Evolutionary conservation across 495 filamentous ascomycete genomes (phyloP).

Genomic region (Staphylotrichum longicolle): DNA sequence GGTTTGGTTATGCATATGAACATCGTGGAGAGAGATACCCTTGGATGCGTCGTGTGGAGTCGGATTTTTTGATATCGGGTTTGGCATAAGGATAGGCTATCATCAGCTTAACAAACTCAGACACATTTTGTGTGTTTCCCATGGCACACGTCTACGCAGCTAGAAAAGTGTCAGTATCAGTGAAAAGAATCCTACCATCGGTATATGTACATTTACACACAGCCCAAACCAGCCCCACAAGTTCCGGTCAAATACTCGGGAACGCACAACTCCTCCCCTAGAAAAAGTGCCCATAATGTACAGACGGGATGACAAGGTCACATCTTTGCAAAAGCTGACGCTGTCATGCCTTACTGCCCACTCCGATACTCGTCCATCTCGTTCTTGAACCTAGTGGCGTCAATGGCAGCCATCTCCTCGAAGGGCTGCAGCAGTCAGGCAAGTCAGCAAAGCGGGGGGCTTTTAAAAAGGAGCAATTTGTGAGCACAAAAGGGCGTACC

Average conservation of each 20-base stretch:
- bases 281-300: neutral
- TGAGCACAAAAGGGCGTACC: slow-evolving; percentile 30
- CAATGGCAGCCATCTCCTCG: slow-evolving; percentile 22
- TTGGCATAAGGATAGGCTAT: too few relatives aligned
- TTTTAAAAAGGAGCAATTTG: neutral
- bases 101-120: too few relatives aligned
- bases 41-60: too few relatives aligned
- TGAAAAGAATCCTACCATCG: neutral
- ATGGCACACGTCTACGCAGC: too few relatives aligned
- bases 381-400: slow-evolving; percentile 25
- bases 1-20: too few relatives aligned
- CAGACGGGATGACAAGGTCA: neutral
- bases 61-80: too few relatives aligned
- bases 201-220: neutral
- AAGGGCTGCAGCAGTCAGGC: slow-evolving; percentile 27
- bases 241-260: neutral
- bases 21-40: too few relatives aligned
- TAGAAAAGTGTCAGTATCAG: too few relatives aligned
- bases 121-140: too few relatives aligned
- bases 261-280: neutral
- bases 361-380: slow-evolving; percentile 12
- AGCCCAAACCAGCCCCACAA: neutral
- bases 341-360: neutral
- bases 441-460: slow-evolving; percentile 19
- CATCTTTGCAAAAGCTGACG: neutral